phyloP scores from a whole-genome alignment of 345 rosid species.

The Psidium guajava region DNA sequence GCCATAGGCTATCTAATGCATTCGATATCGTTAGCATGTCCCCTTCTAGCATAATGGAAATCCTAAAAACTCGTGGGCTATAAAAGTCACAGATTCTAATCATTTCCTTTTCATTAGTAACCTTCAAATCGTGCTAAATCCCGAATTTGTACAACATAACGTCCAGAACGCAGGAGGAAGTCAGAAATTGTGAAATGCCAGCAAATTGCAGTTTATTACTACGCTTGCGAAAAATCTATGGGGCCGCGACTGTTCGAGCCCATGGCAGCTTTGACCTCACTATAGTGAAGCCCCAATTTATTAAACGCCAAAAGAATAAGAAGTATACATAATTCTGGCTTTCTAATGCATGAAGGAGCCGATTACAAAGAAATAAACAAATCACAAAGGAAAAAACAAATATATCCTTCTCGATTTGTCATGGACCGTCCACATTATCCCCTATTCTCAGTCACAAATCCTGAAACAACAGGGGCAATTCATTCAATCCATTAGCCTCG shows the following conservation, averaged over 20 bases:
- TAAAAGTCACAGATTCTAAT: background rate
- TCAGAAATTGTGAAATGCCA: background rate
- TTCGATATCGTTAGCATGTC: background rate
- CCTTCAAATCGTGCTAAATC: background rate
- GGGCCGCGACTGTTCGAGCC: background rate
- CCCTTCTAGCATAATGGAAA: background rate
- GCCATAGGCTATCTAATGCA: background rate
- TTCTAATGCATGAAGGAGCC: background rate
- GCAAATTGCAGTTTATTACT: background rate
- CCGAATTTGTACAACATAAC: background rate
- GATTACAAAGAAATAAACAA: background rate
- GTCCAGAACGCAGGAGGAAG: background rate
- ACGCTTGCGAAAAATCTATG: background rate
- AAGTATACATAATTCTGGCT: background rate
- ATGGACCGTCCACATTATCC: background rate
- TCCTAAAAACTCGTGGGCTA: background rate
- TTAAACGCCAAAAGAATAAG: background rate
- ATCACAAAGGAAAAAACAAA: background rate
- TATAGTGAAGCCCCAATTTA: background rate
- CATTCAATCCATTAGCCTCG: background rate
- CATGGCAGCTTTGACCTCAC: background rate
- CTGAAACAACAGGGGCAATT: background rate
- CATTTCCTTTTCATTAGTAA: background rate
- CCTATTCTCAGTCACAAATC: background rate
- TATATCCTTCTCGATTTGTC: background rate